phyloP scores from a whole-genome alignment of 441 rosid genomes.

The Erodium chrysanthum region DNA sequence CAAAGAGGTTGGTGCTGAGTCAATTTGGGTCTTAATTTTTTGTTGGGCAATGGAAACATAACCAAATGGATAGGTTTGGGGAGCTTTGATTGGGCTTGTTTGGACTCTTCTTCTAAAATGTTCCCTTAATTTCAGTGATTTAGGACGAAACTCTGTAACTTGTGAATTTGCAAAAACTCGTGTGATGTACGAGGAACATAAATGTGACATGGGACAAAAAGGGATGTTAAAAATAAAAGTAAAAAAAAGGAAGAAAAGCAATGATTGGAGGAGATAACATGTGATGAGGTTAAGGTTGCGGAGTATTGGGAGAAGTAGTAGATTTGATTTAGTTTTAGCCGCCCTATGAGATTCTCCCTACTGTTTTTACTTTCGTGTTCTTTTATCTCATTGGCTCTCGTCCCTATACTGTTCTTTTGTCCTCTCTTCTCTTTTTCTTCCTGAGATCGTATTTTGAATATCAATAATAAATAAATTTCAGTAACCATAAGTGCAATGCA shows the following conservation, averaged over 20 bases:
- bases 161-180: background rate
- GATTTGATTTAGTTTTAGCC: background rate
- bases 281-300: background rate
- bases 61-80: background rate
- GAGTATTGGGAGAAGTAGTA: background rate
- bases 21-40: background rate
- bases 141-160: background rate
- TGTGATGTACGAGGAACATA: no score
- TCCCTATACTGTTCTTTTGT: background rate
- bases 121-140: background rate
- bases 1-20: background rate
- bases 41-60: background rate
- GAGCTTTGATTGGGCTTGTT: background rate
- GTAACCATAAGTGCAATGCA: no score
- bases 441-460: background rate
- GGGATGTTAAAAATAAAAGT: background rate
- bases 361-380: background rate
- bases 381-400: background rate
- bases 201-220: background rate
- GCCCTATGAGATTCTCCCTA: background rate
- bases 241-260: background rate
- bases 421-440: background rate
- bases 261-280: background rate
- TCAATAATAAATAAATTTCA: no score
- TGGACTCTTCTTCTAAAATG: background rate